Conservation (phyloP, 2,329 filamentous ascomycete genomes). For the Pseudogymnoascus sp. region DNA sequence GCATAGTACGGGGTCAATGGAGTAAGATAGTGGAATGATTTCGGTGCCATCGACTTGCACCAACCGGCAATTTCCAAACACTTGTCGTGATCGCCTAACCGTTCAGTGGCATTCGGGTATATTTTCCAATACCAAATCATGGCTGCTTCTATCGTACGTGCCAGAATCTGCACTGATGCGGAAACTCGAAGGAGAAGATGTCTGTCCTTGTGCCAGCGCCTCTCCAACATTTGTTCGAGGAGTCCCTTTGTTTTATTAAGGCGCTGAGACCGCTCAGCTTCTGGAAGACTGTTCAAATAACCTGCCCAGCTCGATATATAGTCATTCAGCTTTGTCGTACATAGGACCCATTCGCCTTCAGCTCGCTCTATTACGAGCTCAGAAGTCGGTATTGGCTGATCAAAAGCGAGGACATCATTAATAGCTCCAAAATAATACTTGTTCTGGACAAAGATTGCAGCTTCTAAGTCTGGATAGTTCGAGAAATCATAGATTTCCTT, state of each 20-base stretch:
- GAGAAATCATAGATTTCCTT: neutral
- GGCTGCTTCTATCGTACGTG: slow-evolving; percentile 1
- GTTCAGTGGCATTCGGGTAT: neutral
- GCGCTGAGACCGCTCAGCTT: neutral
- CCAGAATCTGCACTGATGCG: neutral
- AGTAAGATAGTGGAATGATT: neutral
- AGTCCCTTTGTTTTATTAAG: neutral
- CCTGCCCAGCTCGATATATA: slow-evolving; percentile 1
- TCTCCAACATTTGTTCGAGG: neutral
- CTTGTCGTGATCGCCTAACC: neutral
- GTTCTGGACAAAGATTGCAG: slow-evolving; percentile 2
- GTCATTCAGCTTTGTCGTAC: neutral
- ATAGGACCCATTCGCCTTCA: neutral
- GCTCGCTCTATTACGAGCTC: neutral
- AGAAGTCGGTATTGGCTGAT: slow-evolving; percentile 2
- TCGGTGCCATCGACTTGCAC: neutral
- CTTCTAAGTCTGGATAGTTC: slow-evolving; percentile 7
- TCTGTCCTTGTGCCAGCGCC: neutral
- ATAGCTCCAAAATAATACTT: slow-evolving; percentile 9
- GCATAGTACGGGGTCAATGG: neutral
- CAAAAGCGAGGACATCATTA: neutral
- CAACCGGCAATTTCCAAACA: neutral
- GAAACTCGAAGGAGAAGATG: slow-evolving; percentile 1
- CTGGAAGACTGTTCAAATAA: neutral
- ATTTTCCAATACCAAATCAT: neutral